A percentile compares a stretch with the other conserved stretches of the same genome.
These are phyloP conservation scores for Naganishia antarctica DNA, from an alignment of 768 basidiomycete genomes.

Conservation along the genomic window DNA sequence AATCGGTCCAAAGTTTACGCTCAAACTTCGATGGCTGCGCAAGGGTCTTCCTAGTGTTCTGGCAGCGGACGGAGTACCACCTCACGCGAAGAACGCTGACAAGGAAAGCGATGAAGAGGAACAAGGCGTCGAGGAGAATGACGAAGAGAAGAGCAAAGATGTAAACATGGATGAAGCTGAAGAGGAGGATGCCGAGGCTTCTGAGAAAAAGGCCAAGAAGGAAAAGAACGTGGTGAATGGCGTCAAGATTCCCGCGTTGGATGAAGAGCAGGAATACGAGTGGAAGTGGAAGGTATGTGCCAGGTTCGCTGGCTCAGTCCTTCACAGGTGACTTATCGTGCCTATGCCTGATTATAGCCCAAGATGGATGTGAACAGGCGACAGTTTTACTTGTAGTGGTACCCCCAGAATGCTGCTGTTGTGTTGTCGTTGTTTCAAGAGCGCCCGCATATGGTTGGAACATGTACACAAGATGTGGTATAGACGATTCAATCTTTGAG, in stretches of 20 bases:
- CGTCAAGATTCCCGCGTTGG: slow-evolving; percentile 40
- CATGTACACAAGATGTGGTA: too few relatives aligned
- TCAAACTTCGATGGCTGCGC: slow-evolving; percentile 83
- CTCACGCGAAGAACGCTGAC: slow-evolving; percentile 34
- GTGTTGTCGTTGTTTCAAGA: too few relatives aligned
- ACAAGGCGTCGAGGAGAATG: slow-evolving; percentile 33
- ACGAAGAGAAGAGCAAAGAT: slow-evolving; percentile 71
- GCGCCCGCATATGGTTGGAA: too few relatives aligned
- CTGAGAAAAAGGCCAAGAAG: slow-evolving; percentile 35
- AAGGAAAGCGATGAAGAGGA: slow-evolving; percentile 37
- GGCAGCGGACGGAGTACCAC: slow-evolving; percentile 46
- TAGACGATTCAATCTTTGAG: too few relatives aligned
- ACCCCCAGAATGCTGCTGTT: neutral
- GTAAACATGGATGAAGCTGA: slow-evolving; percentile 70
- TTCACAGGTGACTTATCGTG: neutral
- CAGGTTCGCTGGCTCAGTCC: neutral
- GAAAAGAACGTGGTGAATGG: slow-evolving; percentile 31
- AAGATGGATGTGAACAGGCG: slow-evolving; percentile 83
- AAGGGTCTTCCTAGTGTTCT: slow-evolving; percentile 79
- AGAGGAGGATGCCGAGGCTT: slow-evolving; percentile 32
- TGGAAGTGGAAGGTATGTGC: slow-evolving; percentile 48
- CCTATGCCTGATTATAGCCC: slow-evolving; percentile 56
- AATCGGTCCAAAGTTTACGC: slow-evolving; percentile 93
- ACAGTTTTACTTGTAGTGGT: slow-evolving; percentile 76
- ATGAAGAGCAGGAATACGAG: slow-evolving; percentile 48